These are phyloP conservation scores for Pyrenophora tritici-repentis DNA, from an alignment of 2,329 filamentous ascomycete genomes.

Conservation along the genomic window DNA sequence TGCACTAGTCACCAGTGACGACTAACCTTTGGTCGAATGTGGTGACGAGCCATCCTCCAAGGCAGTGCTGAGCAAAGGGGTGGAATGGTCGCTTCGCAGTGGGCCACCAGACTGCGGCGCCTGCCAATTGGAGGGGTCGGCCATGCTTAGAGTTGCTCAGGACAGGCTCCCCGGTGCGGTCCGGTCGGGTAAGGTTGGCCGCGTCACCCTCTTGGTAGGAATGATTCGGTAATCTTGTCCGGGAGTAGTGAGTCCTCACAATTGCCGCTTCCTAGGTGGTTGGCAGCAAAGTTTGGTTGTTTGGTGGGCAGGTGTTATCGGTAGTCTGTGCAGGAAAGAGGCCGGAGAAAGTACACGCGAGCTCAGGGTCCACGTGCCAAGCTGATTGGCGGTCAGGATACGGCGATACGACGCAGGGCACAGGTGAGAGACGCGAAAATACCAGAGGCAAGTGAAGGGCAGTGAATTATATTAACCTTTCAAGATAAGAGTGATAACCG, in stretches of 20 bases:
- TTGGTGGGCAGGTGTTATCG: constrained; percentile 21
- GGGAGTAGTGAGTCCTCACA: constrained; percentile 11
- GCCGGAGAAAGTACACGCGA: constrained; percentile 16
- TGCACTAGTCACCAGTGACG: background rate
- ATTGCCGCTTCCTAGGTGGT: constrained; percentile 22
- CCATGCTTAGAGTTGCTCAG: constrained; percentile 23
- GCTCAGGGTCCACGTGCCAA: constrained; percentile 39
- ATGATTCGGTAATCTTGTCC: background rate
- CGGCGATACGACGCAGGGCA: constrained; percentile 1
- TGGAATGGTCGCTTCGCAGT: constrained; percentile 26
- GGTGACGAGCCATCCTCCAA: constrained; percentile 37
- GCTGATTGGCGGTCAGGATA: constrained; percentile 29
- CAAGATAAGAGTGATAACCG: background rate
- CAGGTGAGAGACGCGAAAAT: background rate
- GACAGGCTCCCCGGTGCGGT: background rate
- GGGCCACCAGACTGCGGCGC: constrained; percentile 22
- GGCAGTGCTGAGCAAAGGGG: constrained; percentile 18
- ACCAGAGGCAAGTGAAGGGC: background rate
- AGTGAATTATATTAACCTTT: background rate
- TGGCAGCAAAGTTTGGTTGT: constrained; percentile 12
- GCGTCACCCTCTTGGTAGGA: constrained; percentile 1
- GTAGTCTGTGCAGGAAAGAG: constrained; percentile 6
- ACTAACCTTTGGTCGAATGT: constrained; percentile 44
- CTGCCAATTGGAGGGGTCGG: constrained; percentile 34
- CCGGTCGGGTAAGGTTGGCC: constrained; percentile 9